Conservation (phyloP, 129 eudicot species). For the Artemisia annua region DNA sequence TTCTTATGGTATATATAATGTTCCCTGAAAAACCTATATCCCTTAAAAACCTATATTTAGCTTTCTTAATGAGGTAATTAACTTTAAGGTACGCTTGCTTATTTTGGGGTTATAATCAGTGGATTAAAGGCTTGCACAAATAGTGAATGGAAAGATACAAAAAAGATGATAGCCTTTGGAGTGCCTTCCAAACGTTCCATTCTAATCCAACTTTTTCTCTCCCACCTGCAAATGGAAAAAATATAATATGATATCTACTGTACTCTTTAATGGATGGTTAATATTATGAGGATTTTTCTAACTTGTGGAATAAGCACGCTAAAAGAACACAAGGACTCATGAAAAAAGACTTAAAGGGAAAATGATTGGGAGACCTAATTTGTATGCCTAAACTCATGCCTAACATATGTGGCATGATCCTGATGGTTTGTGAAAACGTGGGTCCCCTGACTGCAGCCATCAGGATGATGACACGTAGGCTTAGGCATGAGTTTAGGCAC, state of each 20-base stretch:
- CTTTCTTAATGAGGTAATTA: conserved; percentile 28
- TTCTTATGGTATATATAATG: background rate
- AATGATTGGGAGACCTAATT: no score
- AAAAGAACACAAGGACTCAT: no score
- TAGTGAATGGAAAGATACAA: conserved; percentile 43
- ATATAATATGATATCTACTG: background rate
- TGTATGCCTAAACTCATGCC: no score
- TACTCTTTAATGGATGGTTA: background rate
- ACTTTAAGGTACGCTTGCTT: conserved; percentile 40
- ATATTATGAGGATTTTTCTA: no score
- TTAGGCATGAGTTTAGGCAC: no score
- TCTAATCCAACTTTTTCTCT: background rate
- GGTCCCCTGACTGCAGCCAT: no score
- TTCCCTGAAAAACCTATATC: no score
- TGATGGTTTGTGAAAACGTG: no score
- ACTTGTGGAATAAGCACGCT: no score
- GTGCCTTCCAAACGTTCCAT: conserved; percentile 50
- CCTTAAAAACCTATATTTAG: conserved; percentile 23
- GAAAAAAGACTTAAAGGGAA: no score
- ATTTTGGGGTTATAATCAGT: conserved; percentile 23
- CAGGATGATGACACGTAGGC: no score
- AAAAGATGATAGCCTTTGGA: conserved; percentile 41
- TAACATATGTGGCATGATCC: no score
- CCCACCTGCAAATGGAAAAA: conserved; percentile 2
- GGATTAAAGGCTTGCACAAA: conserved; percentile 25